Conservation (phyloP, 1,139 yeast species). For the Suhomyces chickasaworum region DNA sequence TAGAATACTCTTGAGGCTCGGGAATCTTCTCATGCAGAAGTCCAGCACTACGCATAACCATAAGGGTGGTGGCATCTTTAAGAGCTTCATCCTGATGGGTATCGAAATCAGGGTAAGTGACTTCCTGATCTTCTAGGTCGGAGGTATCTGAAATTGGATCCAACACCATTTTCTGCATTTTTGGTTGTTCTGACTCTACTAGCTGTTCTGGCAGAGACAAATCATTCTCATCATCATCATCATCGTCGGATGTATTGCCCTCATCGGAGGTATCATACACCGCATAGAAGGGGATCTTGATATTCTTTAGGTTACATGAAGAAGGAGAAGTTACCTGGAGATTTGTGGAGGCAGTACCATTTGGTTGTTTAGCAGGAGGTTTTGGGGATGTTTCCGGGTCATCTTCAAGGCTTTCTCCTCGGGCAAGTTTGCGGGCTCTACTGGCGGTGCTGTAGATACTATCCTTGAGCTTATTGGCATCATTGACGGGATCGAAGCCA, state of each 20-base stretch:
- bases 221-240: background rate
- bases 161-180: background rate
- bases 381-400: background rate
- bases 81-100: background rate
- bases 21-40: constrained; percentile 3
- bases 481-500: constrained; percentile 11
- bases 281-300: constrained; percentile 14
- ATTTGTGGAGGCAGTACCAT: background rate
- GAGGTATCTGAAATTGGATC: background rate
- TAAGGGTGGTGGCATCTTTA: background rate
- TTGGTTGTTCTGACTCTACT: background rate
- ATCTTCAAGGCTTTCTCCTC: background rate
- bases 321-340: background rate
- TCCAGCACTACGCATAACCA: background rate
- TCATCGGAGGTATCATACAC: constrained; percentile 14
- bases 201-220: background rate
- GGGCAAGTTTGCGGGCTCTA: constrained; percentile 2
- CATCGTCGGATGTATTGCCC: too few species aligned
- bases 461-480: constrained; percentile 8
- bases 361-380: too few species aligned
- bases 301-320: background rate
- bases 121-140: background rate
- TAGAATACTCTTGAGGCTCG: constrained; percentile 4
- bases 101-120: background rate
- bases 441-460: constrained; percentile 9